A percentile compares a stretch with the other conserved stretches of the same genome.
Conservation (phyloP, 1,139 yeast genomes). For the Yamadazyma kanchanaburiensis region DNA sequence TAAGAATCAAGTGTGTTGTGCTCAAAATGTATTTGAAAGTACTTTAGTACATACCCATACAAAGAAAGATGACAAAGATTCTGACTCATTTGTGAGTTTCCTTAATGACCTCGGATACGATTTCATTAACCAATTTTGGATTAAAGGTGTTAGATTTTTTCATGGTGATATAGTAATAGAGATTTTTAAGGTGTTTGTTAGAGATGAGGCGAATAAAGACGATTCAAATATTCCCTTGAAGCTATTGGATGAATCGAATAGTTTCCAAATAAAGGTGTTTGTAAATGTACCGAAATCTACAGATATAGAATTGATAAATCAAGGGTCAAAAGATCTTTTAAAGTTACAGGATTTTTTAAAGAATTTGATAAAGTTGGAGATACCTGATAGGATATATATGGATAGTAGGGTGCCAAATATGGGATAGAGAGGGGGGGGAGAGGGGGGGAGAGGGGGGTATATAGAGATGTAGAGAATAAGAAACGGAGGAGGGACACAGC, state of each 20-base stretch:
- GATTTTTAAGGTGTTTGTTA: conserved; percentile 47
- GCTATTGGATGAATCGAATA: conserved; percentile 53
- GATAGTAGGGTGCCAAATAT: conserved; percentile 51
- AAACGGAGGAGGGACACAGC: too few species aligned
- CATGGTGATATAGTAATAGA: conserved; percentile 64
- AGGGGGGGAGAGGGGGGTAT: too few species aligned
- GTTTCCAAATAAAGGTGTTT: conserved; percentile 62
- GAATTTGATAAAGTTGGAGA: conserved; percentile 62
- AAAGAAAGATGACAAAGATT: conserved; percentile 4
- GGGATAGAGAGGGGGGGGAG: background rate
- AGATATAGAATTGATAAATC: conserved; percentile 68
- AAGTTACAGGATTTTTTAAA: conserved; percentile 60
- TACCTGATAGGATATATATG: conserved; percentile 79
- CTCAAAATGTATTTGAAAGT: conserved; percentile 70
- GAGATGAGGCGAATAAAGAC: conserved; percentile 27
- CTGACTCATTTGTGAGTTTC: conserved; percentile 44
- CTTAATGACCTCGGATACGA: conserved; percentile 71
- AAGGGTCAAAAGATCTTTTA: conserved; percentile 61
- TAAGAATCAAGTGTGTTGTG: conserved; percentile 56
- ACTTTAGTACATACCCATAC: conserved; percentile 51
- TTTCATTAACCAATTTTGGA: conserved; percentile 62
- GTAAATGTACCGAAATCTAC: conserved; percentile 70
- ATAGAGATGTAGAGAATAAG: too few species aligned
- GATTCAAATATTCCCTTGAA: conserved; percentile 28
- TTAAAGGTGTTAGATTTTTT: conserved; percentile 62